Evolutionary conservation across 2,329 filamentous ascomycete species (phyloP), one percentile per base, ranked within the genome.

Genomic region (Daldinia eschscholtzii): DNA sequence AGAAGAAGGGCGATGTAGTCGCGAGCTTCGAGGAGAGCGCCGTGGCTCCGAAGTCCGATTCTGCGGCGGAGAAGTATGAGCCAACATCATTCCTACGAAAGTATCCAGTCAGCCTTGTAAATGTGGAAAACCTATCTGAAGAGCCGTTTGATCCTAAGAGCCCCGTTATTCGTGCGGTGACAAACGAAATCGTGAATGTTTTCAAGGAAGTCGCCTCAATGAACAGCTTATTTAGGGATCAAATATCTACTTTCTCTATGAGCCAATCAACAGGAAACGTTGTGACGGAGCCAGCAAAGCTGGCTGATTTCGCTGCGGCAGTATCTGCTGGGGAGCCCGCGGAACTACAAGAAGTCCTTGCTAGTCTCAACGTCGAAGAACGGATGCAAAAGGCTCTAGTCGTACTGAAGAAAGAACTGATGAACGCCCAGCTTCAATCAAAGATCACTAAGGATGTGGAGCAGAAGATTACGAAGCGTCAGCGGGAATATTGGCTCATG

Each of bases 381-480:
- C 89, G 97, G 70, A 88, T 99, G 81, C 92, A 94, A 74, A 98
- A 98, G 81, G 93, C 95, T 0, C 84, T 99, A 2, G 89, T 95
- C 48, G 93, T 98, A 1, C 85, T 99, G 73, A 99, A 99, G 84
- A 98, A 98, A 81, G 96, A 99, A 82, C 88, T 98, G 61, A 97
- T 98, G 92, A 99, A 98, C 74, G 96, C 96, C 0, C 93, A 98
- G 79, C 85, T 99, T 33, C 95, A 98, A 80, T 95, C 93, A 64
- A 99, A 98, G 85, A 98, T 99, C 65, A 93, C 92, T 65, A 98
- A 98, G 82, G 96, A 99, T 77, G 97, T 99, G 18, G 96, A 98
- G 80, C 93, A 89, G 77, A 98, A 97, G 82, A 98, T 99, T 61
- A 94, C 94, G 75, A 98, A 99, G 83, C 91, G 95, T 33, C 96